Base-by-base conservation (phyloP, 2,329 filamentous ascomycete species). In the Podosphaera xanthii region DNA sequence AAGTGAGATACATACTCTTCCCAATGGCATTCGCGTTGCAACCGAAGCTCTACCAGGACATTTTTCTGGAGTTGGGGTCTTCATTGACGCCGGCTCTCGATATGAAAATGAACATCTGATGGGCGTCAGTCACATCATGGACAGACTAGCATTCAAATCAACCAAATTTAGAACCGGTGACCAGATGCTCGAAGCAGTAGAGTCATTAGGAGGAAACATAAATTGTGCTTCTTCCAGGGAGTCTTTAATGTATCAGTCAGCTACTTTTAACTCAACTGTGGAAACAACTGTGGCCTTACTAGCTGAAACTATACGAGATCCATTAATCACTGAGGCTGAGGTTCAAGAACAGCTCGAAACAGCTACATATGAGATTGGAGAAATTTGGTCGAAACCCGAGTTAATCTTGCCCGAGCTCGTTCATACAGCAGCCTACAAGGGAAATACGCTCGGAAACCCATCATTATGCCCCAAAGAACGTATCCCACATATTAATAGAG, bases 351-450 rank as follows among this genome's bases (percentile, higher is more conserved):
- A 98, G 73, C 75, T 98, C 31, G 82, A 86, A 69, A 97, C 91
- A 5, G 92, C 91, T 7, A 82, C 90, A 58, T 98, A 97, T 69
- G 92, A 98, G 73, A 92, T 98, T 70, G 82, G 82, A 33, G 92
- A 97, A 75, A 97, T 98, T 60, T 98, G 92, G 92, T 84, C 85
- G 66, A 97, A 94, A 76, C 90, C 92, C 0, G 91, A 97, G 68
- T 79, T 98, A 59, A 97, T 98, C 65, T 75, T 98, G 61, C 92
- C 92, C 0, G 92, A 98, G 73, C 74, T 98, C 65, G 84, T 97
- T 44, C 92, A 98, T 71, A 92, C 90, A 75, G 89, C 92, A 8
- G 92, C 90, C 1, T 98, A 87, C 73, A 92, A 89, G 74, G 86
- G 92, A 69, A 97, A 98, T 73, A 97, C 92, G 0, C 77, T 98